Base-by-base conservation (phyloP, 208 protist species). In the Acanthamoeba castellanii region DNA sequence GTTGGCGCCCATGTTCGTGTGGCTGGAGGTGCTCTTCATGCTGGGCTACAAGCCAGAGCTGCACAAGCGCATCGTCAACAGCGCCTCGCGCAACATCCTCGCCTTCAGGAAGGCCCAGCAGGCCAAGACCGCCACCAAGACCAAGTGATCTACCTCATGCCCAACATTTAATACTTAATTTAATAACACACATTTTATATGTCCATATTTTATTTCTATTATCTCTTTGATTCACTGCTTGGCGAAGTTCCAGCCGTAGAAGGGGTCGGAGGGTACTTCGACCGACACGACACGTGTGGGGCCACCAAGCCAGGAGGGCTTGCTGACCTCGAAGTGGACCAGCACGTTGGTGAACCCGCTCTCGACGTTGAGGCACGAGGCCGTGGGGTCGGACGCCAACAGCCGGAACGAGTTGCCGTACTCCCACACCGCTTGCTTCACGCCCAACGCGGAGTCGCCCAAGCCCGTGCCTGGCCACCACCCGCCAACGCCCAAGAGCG, bases 21-120 rank as follows among this genome's bases (percentile, higher is more conserved):
- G 52, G 72, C 37, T 95, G 25, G 93, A 98, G 95, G 95, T 98
- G 68, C 96, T 98, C 47, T 98, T 97, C 93, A 72, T n/a, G 27
- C 93, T 98, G 57, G 98, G 97, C 50, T 98, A 98, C 96, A 94
- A 96, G 47, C 95, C 96, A 18, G 57, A 97, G 13, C 74, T 97
- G 57, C 94, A 97, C 55, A 74, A 82, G 68, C 66, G 72, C 50
- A 94, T 95, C 95, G 47, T 27, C 93, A 98, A 94, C 81, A 91
- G 32, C 34, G 85, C 85, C 34, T 45, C 42, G 25, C 76, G 76
- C 76, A 57, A 85, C 27, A 85, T 85, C 76, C 0, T 57, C 14
- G 76, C 76, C 76, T 85, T 85, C 47, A 50, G 76, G 14, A 85
- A 85, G 76, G 76, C 76, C 6, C 76, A 85, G 47, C 45, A n/a